phyloP scores from a whole-genome alignment of 345 rosid genomes.

The Erysimum cheiranthoides region DNA sequence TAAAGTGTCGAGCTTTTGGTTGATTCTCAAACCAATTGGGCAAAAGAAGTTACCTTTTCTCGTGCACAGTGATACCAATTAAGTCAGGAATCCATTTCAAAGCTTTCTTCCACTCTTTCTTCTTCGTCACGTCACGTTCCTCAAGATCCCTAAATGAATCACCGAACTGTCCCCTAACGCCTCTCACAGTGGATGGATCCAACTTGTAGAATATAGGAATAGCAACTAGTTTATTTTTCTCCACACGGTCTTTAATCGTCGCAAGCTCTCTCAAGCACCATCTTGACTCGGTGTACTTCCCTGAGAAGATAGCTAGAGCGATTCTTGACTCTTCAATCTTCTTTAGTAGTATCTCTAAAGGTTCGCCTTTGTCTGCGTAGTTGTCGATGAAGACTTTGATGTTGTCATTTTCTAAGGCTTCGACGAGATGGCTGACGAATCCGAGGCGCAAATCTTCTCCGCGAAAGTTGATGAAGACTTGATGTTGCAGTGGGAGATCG shows the following conservation, averaged over 20 bases:
- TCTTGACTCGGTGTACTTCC: neutral
- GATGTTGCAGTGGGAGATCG: neutral
- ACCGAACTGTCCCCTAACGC: neutral
- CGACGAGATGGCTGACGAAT: conserved; percentile 34
- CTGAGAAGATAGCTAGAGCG: conserved; percentile 8
- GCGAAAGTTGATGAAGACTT: conserved; percentile 41
- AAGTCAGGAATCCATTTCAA: neutral
- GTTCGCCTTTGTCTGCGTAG: neutral
- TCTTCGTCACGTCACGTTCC: neutral
- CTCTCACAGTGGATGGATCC: neutral
- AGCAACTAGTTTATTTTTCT: neutral
- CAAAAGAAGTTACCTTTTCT: conserved; percentile 9
- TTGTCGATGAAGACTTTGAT: conserved; percentile 28
- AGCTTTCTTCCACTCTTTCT: conserved; percentile 30
- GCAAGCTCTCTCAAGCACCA: conserved; percentile 29
- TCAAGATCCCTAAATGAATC: neutral
- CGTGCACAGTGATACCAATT: neutral
- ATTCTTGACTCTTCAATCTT: conserved; percentile 9
- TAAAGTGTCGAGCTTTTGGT: too few relatives aligned
- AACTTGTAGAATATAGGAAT: conserved; percentile 25
- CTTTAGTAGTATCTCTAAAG: neutral
- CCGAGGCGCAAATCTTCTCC: conserved; percentile 10
- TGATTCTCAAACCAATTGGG: neutral
- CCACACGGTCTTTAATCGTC: neutral
- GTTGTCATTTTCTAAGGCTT: neutral